A percentile compares a stretch with the other conserved stretches of the same genome.
Evolutionary conservation across 805 yeast genomes (phyloP).

Genomic region (Sugiyamaella boreocaroliniensis): DNA sequence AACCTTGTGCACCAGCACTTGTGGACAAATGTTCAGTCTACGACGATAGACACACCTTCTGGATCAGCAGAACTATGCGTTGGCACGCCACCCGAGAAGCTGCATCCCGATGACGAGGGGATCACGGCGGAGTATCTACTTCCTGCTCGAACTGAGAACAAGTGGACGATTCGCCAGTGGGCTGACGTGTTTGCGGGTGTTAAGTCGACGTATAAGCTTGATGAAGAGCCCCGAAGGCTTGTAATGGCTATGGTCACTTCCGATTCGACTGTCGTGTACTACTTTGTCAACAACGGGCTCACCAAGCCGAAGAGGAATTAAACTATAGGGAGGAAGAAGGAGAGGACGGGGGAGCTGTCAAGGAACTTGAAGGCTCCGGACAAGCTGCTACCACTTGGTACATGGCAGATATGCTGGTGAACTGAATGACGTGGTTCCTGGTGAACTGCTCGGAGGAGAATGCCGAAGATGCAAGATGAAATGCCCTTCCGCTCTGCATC

Average conservation of each 20-base stretch:
- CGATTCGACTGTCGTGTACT: constrained; percentile 40
- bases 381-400: too few relatives aligned
- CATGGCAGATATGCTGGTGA: too few relatives aligned
- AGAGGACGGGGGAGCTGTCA: too few relatives aligned
- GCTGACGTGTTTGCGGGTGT: constrained; percentile 26
- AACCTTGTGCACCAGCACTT: constrained; percentile 34
- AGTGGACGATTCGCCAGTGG: constrained; percentile 32
- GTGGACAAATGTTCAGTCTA: constrained; percentile 27
- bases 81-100: constrained; percentile 32
- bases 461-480: too few relatives aligned
- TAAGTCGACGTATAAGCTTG: constrained; percentile 9
- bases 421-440: too few relatives aligned
- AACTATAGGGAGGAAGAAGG: background rate
- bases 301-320: constrained; percentile 26
- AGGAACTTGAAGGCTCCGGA: too few relatives aligned
- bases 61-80: constrained; percentile 10
- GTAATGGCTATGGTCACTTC: constrained; percentile 38
- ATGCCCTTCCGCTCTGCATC: too few relatives aligned
- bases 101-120: constrained; percentile 28
- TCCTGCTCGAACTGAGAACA: constrained; percentile 23
- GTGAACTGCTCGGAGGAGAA: too few relatives aligned
- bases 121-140: constrained; percentile 23
- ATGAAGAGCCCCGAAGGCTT: constrained; percentile 22
- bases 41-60: constrained; percentile 11
- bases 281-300: constrained; percentile 34